Base-by-base conservation (phyloP, 169 alveolate genomes). In the Plasmodium relictum region DNA sequence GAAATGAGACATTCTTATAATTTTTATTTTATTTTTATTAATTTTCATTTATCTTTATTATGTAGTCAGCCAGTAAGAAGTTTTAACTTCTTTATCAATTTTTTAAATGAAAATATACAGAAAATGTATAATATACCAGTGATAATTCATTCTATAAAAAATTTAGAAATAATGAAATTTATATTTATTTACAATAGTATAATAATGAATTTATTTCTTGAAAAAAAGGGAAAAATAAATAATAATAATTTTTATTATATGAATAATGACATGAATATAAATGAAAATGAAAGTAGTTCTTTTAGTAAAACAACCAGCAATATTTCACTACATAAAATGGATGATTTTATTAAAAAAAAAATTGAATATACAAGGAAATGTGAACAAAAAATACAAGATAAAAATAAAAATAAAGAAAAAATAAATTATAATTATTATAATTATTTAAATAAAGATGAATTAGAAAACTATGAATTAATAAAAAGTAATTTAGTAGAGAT, bases 111-210 rank as follows among this genome's bases (percentile, higher is more conserved):
- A 7, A 76, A 76, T 24, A 41, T 76, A 39, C 16, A n/a, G 1
- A 8, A 14, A 14, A 61, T 14, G 12, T 68, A 76, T 56, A 24
- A 65, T 12, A 50, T 76, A 3, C 74, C 88, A 5, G 42, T 76
- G 3, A n/a, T 76, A 26, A 26, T 22, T 10, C 88, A 76, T 52
- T 44, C 88, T 26, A 62, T 76, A 61, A 76, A 76, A 52, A 76
- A 76, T 9, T 24, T 76, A 5, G 88, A 76, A 66, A 62, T 76
- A 44, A 76, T 76, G 88, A 76, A 76, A 42, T 18, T 65, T 10
- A 52, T 76, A 18, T 76, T 54, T 66, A 39, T 76, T 18, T 76
- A 62, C 16, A 76, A 76, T 24, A 61, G 62, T 10, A 18, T 44
- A 37, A 59, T 37, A 14, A 39, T 18, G 1, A 41, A 26, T 1